Conservation (phyloP, 306 rosid species). For the Clitoria ternatea region DNA sequence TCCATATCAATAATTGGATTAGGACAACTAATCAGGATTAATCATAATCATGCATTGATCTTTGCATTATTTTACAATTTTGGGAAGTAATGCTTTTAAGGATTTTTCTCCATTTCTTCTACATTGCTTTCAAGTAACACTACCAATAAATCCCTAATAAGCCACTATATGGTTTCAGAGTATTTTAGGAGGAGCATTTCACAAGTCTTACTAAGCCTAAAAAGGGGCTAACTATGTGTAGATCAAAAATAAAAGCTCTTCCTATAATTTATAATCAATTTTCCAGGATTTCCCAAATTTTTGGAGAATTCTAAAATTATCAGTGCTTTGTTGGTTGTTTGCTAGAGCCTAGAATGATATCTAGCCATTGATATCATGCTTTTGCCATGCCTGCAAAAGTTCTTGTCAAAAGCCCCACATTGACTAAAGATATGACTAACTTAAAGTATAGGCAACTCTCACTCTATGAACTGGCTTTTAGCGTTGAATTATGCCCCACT, state of each 20-base stretch:
- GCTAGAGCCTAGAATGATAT: background rate
- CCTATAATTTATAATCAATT: background rate
- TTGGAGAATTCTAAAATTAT: background rate
- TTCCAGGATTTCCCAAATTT: background rate
- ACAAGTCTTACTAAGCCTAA: background rate
- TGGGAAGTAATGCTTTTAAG: background rate
- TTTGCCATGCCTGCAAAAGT: background rate
- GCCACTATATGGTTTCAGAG: background rate
- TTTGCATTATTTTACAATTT: background rate
- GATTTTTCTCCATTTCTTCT: background rate
- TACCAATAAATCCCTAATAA: background rate
- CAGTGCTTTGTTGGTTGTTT: background rate
- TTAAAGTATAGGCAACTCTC: too few species aligned
- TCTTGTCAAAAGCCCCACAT: too few species aligned
- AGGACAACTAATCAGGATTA: background rate
- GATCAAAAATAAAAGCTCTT: background rate
- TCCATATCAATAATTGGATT: background rate
- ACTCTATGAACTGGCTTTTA: too few species aligned
- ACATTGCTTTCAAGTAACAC: background rate
- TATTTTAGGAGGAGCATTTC: background rate
- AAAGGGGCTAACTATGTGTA: background rate
- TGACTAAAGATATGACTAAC: too few species aligned
- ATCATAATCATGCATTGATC: background rate
- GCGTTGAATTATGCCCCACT: too few species aligned
- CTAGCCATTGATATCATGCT: conserved; percentile 3